Evolutionary conservation across 352 stramenopile species (phyloP).

Genomic region (Pythium volutum): DNA sequence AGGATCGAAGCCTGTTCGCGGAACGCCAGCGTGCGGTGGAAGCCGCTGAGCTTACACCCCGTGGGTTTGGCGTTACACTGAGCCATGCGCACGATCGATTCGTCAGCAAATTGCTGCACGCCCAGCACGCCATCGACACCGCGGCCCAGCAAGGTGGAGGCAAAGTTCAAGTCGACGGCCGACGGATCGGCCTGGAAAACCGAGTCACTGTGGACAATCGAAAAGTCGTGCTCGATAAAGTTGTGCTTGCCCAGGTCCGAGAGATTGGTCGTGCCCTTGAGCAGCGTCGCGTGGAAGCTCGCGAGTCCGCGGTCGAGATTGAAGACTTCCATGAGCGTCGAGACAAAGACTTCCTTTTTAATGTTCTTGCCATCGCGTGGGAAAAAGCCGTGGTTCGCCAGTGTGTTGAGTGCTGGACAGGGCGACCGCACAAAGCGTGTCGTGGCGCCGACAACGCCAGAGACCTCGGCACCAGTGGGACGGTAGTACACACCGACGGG

Average conservation of each 20-base stretch:
- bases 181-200: slow-evolving; percentile 36
- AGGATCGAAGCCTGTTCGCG: slow-evolving; percentile 16
- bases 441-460: neutral
- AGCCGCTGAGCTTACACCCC: slow-evolving; percentile 9
- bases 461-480: slow-evolving; percentile 11
- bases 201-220: slow-evolving; percentile 36
- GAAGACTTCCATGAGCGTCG: slow-evolving; percentile 30
- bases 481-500: slow-evolving; percentile 12
- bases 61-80: slow-evolving; percentile 11
- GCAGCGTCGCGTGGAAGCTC: slow-evolving; percentile 24
- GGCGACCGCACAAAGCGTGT: slow-evolving; percentile 25
- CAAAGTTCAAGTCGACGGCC: slow-evolving; percentile 30
- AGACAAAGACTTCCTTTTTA: slow-evolving; percentile 10
- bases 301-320: slow-evolving; percentile 35
- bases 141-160: slow-evolving; percentile 30
- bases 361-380: slow-evolving; percentile 28
- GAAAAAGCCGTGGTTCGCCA: slow-evolving; percentile 37
- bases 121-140: slow-evolving; percentile 7
- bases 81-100: neutral
- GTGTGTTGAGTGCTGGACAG: slow-evolving; percentile 47
- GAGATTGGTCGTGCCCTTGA: slow-evolving; percentile 38
- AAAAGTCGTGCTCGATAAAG: slow-evolving; percentile 52
- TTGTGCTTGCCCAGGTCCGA: slow-evolving; percentile 45
- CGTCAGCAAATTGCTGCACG: slow-evolving; percentile 5
- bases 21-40: slow-evolving; percentile 13